Percentiles rank a stretch among this genome's conserved stretches.
Evolutionary conservation across 192 early-diverging fungal genomes (phyloP).

Genomic region (Umbelopsis isabellina): DNA sequence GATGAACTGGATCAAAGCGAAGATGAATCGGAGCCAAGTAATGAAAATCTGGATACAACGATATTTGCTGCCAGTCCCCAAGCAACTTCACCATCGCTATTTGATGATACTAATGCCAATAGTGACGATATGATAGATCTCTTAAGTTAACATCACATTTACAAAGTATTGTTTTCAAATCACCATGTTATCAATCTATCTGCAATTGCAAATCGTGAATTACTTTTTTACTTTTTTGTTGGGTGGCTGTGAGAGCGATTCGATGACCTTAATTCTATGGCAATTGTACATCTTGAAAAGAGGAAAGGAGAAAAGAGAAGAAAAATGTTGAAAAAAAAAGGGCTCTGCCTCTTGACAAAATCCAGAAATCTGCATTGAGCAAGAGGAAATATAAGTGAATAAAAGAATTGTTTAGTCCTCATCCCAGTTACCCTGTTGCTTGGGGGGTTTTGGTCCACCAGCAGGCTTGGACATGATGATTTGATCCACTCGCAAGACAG

Average conservation of each 20-base stretch:
- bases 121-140: constrained; percentile 15
- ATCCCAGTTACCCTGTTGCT: constrained; percentile 90
- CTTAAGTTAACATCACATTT: background rate
- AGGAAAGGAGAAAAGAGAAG: constrained; percentile 1
- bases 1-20: background rate
- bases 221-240: constrained; percentile 14
- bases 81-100: background rate
- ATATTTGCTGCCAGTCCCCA: background rate
- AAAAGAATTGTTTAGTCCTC: constrained; percentile 60
- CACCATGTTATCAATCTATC: background rate
- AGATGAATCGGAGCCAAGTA: background rate
- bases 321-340: background rate
- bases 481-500: constrained; percentile 96
- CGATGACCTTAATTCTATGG: constrained; percentile 17
- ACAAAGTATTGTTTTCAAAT: background rate
- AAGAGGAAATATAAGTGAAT: background rate
- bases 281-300: constrained; percentile 21
- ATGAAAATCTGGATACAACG: background rate
- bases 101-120: background rate
- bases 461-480: constrained; percentile 99
- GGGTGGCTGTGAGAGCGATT: background rate
- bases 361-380: background rate
- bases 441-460: constrained; percentile 90
- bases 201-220: background rate
- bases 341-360: background rate